Evolutionary conservation across 495 filamentous ascomycete species (phyloP).

Genomic region (Daldinia loculata): DNA sequence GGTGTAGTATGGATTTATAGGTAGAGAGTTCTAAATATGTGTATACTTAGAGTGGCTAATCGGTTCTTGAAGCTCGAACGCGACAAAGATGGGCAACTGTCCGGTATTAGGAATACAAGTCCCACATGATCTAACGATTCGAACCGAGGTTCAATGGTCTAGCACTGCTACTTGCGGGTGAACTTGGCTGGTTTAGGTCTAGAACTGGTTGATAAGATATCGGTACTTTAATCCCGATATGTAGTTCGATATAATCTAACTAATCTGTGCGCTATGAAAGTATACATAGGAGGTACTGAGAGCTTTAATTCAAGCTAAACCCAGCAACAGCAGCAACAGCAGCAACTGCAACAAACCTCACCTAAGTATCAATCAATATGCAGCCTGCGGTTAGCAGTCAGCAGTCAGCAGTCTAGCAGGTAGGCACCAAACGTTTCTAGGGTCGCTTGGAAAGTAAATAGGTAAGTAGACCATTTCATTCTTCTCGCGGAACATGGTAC

Average conservation of each 20-base stretch:
- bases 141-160: slow-evolving; percentile 1
- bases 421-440: too few species aligned
- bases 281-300: neutral
- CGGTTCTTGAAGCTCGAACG: neutral
- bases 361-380: neutral
- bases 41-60: neutral
- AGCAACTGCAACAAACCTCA: neutral
- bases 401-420: too few species aligned
- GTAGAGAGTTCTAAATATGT: neutral
- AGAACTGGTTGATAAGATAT: neutral
- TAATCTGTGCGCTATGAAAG: neutral
- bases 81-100: neutral
- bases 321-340: neutral
- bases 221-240: neutral
- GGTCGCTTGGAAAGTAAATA: neutral
- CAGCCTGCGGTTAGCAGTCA: too few species aligned
- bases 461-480: neutral
- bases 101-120: neutral
- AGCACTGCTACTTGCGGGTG: neutral
- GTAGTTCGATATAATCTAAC: too few species aligned
- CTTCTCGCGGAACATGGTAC: neutral
- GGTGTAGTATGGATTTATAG: neutral
- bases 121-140: neutral
- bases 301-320: neutral
- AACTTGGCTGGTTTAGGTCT: neutral